Evolutionary conservation across 2,329 filamentous ascomycete genomes (phyloP).

Genomic region (Stromatinia cepivora): DNA sequence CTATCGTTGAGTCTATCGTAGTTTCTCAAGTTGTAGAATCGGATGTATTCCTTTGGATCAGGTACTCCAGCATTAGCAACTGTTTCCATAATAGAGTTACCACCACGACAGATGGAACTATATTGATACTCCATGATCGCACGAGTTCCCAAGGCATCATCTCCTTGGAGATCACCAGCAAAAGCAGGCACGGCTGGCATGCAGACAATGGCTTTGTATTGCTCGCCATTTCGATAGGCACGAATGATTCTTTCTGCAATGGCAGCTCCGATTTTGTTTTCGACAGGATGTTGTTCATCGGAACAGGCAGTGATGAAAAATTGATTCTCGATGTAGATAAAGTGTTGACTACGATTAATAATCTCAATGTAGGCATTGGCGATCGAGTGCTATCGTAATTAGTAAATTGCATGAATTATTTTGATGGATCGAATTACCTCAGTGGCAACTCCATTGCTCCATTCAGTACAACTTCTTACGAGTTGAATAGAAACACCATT

Average conservation of each 20-base stretch:
- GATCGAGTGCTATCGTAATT: constrained; percentile 64
- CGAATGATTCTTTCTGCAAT: constrained; percentile 76
- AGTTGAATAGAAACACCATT: constrained; percentile 43
- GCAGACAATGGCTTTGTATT: constrained; percentile 73
- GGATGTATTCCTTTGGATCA: constrained; percentile 71
- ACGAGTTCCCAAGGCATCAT: constrained; percentile 72
- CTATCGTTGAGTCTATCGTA: constrained; percentile 81
- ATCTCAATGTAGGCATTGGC: constrained; percentile 78
- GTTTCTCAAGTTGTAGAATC: constrained; percentile 82
- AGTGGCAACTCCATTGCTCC: constrained; percentile 58
- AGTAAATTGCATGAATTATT: constrained; percentile 2
- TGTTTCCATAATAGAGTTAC: constrained; percentile 73
- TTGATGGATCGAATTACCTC: constrained; percentile 46
- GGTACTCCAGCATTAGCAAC: constrained; percentile 63
- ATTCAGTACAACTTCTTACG: constrained; percentile 51
- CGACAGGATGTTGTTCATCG: constrained; percentile 68
- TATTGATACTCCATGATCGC: constrained; percentile 92
- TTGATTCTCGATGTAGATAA: constrained; percentile 78
- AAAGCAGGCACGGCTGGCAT: constrained; percentile 83
- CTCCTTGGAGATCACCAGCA: constrained; percentile 73
- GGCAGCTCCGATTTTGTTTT: constrained; percentile 75
- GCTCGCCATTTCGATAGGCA: constrained; percentile 63
- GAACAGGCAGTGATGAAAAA: constrained; percentile 85
- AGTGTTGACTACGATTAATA: constrained; percentile 68
- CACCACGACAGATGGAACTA: constrained; percentile 73